Evolutionary conservation across 306 rosid genomes (phyloP).

Genomic region (Prunus padus): DNA sequence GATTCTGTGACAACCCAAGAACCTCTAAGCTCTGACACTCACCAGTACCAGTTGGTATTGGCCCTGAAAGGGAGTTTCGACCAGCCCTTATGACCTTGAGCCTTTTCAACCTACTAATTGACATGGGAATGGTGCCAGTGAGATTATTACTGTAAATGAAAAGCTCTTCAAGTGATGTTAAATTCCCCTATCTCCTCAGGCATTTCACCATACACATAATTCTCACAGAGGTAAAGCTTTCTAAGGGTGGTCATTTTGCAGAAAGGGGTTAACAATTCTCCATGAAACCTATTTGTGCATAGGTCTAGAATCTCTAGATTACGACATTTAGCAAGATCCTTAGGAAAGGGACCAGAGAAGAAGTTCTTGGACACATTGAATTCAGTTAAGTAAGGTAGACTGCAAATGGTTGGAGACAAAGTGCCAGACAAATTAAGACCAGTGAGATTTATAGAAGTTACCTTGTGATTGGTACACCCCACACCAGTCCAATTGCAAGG

Average conservation of each 20-base stretch:
- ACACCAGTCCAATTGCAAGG: slow-evolving; percentile 84
- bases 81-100: slow-evolving; percentile 70
- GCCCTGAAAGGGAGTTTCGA: slow-evolving; percentile 52
- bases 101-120: slow-evolving; percentile 54
- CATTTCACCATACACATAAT: slow-evolving; percentile 54
- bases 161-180: slow-evolving; percentile 58
- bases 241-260: slow-evolving; percentile 44
- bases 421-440: slow-evolving; percentile 56
- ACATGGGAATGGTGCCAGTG: slow-evolving; percentile 58
- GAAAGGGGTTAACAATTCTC: slow-evolving; percentile 41
- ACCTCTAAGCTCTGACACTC: slow-evolving; percentile 61
- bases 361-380: slow-evolving; percentile 61
- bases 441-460: slow-evolving; percentile 53
- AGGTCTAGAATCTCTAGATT: slow-evolving; percentile 63
- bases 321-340: slow-evolving; percentile 44
- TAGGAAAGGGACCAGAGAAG: slow-evolving; percentile 58
- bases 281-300: slow-evolving; percentile 76
- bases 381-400: slow-evolving; percentile 49
- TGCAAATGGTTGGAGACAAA: slow-evolving; percentile 53
- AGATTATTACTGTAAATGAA: slow-evolving; percentile 67
- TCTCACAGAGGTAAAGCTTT: slow-evolving; percentile 69
- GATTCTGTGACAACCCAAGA: slow-evolving; percentile 71
- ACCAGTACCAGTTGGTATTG: slow-evolving; percentile 50
- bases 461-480: slow-evolving; percentile 45
- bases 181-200: slow-evolving; percentile 54